These are phyloP conservation scores for Apostasia ramifera DNA, from an alignment of 106 monocot species.

Conservation along the genomic window DNA sequence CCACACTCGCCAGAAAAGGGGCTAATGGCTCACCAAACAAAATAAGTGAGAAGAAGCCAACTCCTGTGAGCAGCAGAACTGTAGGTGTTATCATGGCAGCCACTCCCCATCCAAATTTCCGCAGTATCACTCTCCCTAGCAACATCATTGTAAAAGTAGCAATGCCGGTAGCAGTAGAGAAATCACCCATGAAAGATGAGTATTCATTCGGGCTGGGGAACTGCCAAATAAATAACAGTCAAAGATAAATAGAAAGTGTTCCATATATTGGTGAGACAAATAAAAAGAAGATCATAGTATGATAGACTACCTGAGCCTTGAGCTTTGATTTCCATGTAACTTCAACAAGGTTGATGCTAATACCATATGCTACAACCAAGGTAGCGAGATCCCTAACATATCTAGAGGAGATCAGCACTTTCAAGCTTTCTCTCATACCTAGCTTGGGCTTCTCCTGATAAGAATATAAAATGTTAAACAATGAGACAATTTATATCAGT, in stretches of 20 bases:
- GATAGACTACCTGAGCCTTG: conserved; percentile 78
- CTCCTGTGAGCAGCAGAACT: conserved; percentile 85
- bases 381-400: conserved; percentile 95
- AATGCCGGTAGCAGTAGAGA: conserved; percentile 89
- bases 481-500: neutral
- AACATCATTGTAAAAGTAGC: conserved; percentile 98
- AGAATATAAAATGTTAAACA: conserved; percentile 4
- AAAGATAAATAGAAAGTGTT: neutral
- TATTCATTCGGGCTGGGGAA: conserved; percentile 98
- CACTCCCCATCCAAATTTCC: conserved; percentile 96
- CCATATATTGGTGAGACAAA: neutral
- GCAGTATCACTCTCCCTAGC: conserved; percentile 81
- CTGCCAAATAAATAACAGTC: conserved; percentile 24
- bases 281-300: neutral
- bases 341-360: conserved; percentile 97
- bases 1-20: conserved; percentile 46
- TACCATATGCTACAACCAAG: conserved; percentile 95
- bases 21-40: conserved; percentile 73
- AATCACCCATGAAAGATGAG: conserved; percentile 98
- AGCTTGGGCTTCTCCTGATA: conserved; percentile 89
- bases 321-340: conserved; percentile 99
- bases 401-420: conserved; percentile 82
- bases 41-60: conserved; percentile 92
- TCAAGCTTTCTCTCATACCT: conserved; percentile 88
- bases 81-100: conserved; percentile 95